Conservation (phyloP, 2,329 filamentous ascomycete genomes). For the Sporothrix curviconia region DNA sequence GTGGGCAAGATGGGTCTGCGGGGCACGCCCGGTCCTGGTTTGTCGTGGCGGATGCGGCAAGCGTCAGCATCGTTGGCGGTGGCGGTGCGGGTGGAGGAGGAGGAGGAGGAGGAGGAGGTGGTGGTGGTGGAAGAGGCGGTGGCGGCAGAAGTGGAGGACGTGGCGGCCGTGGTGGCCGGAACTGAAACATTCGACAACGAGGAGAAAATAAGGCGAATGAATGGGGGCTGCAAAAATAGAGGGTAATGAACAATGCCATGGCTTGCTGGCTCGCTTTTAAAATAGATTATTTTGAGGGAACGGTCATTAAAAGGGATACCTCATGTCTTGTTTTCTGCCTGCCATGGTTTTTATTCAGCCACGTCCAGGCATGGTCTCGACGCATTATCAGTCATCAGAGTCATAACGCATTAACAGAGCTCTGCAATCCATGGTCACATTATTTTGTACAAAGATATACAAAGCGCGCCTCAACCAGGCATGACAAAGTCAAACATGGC, state of each 20-base stretch:
- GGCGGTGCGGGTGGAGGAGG: slow-evolving; percentile 10
- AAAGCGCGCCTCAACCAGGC: neutral
- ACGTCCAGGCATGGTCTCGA: no score
- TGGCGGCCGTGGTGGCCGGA: neutral
- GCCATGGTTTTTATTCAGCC: no score
- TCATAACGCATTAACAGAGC: no score
- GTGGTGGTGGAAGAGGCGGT: slow-evolving; percentile 19
- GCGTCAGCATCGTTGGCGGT: slow-evolving; percentile 8
- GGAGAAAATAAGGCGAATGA: neutral
- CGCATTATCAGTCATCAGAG: no score
- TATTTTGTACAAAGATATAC: neutral
- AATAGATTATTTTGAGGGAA: no score
- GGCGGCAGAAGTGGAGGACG: slow-evolving; percentile 9
- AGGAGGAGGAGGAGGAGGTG: neutral
- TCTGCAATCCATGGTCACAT: no score
- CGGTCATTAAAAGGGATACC: no score
- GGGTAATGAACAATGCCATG: no score
- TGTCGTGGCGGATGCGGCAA: slow-evolving; percentile 39
- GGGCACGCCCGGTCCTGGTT: slow-evolving; percentile 43
- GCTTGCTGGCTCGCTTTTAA: no score
- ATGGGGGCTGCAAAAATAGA: no score
- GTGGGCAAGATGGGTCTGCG: slow-evolving; percentile 53
- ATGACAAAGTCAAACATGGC: slow-evolving; percentile 8
- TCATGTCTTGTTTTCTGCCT: no score
- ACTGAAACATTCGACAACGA: neutral